A percentile compares a stretch with the other conserved stretches of the same genome.
phyloP scores from a whole-genome alignment of 2,329 filamentous ascomycete genomes.

The Neonectria sp. region DNA sequence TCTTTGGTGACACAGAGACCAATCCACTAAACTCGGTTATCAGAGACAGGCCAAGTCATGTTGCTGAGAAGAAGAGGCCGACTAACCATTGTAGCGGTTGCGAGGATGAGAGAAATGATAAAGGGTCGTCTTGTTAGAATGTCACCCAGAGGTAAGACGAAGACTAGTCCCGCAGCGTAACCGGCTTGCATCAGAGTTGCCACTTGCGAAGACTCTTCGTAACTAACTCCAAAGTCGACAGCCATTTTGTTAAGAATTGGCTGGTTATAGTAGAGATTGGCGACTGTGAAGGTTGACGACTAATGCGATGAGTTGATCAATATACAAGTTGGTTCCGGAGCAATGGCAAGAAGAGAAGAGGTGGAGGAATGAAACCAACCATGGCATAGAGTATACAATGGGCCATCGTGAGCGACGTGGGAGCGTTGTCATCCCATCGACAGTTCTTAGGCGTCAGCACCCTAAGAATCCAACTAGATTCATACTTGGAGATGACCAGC shows the following conservation, averaged over 20 bases:
- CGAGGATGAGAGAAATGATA: constrained; percentile 75
- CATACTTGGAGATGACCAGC: constrained; percentile 39
- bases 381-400: constrained; percentile 81
- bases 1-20: constrained; percentile 78
- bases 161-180: constrained; percentile 80
- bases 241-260: constrained; percentile 85
- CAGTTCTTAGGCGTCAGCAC: constrained; percentile 72
- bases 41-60: background rate
- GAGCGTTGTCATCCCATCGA: constrained; percentile 76
- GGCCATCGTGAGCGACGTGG: constrained; percentile 76
- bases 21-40: constrained; percentile 67
- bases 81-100: constrained; percentile 78
- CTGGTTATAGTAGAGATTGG: constrained; percentile 87
- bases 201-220: constrained; percentile 76
- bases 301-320: constrained; percentile 41
- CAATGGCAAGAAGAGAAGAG: background rate
- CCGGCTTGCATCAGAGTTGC: constrained; percentile 86
- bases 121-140: constrained; percentile 77
- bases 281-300: constrained; percentile 78
- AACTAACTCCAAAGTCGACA: constrained; percentile 77
- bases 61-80: background rate
- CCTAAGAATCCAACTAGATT: constrained; percentile 40
- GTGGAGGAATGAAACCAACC: constrained; percentile 53
- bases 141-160: constrained; percentile 84
- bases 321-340: background rate